Conservation (phyloP, 2,329 filamentous ascomycete species). For the Aureobasidium melanogenum region DNA sequence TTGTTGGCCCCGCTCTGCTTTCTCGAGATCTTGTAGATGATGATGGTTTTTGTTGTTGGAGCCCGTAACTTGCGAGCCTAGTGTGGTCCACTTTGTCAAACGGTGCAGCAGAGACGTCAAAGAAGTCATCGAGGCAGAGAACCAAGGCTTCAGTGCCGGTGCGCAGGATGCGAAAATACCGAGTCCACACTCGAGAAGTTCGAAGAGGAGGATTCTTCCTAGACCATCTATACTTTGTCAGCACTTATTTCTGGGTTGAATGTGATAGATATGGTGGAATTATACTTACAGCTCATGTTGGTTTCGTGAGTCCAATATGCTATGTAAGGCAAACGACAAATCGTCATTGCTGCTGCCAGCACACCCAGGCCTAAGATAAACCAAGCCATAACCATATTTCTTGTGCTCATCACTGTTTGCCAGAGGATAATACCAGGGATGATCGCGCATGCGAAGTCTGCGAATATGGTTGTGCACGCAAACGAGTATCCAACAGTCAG, state of each 20-base stretch:
- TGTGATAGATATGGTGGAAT: not conserved
- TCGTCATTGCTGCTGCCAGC: conserved; percentile 1
- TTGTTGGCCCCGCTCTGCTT: not conserved
- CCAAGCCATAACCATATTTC: not conserved
- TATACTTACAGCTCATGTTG: not conserved
- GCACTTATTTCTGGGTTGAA: not conserved
- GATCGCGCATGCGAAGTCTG: not conserved
- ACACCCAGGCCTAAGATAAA: not conserved
- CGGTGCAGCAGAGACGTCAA: not conserved
- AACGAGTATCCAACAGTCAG: conserved; percentile 1
- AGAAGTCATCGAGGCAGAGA: not conserved
- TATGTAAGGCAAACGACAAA: conserved; percentile 5
- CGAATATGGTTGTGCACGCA: not conserved
- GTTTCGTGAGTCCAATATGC: not conserved
- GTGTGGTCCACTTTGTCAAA: not conserved
- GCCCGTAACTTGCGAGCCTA: not conserved
- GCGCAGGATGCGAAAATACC: conserved; percentile 7
- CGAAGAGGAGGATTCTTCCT: conserved; percentile 4
- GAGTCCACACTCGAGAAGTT: not conserved
- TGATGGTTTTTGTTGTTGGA: not conserved
- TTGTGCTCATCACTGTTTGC: not conserved
- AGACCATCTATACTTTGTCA: not conserved
- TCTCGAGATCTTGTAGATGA: not conserved
- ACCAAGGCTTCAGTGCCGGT: conserved; percentile 1
- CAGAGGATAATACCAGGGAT: conserved; percentile 7